Evolutionary conservation across 495 filamentous ascomycete species (phyloP).

Genomic region (Tuber borchii): DNA sequence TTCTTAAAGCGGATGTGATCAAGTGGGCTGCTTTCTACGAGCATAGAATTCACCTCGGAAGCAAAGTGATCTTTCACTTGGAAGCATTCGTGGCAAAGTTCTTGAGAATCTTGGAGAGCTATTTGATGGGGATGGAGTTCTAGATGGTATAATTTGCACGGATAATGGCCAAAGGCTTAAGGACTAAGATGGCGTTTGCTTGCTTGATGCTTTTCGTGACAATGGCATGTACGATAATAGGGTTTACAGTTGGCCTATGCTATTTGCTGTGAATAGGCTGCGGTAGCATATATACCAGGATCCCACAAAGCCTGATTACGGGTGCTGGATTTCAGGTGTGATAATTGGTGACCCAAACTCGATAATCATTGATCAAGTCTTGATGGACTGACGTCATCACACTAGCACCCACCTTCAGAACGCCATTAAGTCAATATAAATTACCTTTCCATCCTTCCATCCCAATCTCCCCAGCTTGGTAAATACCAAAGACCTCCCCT

Average conservation of each 20-base stretch:
- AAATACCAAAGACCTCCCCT: not conserved
- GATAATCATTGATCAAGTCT: not conserved
- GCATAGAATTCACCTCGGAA: conserved; percentile 81
- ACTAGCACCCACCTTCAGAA: not conserved
- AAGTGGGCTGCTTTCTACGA: conserved; percentile 97
- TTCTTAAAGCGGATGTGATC: conserved; percentile 82
- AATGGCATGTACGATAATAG: not conserved
- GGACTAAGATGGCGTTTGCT: not conserved
- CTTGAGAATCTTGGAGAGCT: conserved; percentile 91
- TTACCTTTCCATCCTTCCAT: not conserved
- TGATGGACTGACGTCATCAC: not conserved
- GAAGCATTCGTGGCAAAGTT: conserved; percentile 98
- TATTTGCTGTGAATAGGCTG: not conserved
- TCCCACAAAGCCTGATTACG: not conserved
- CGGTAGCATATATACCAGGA: not conserved
- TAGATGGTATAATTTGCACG: conserved; percentile 37
- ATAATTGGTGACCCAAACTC: not conserved
- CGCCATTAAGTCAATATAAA: not conserved
- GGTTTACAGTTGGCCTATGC: not conserved
- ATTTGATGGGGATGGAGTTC: conserved; percentile 86
- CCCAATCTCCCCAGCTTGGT: not conserved
- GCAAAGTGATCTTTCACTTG: conserved; percentile 94
- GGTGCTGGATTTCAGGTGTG: not conserved
- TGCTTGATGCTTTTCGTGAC: conserved; percentile 2
- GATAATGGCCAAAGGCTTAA: not conserved